Evolutionary conservation across 805 yeast genomes (phyloP).

Genomic region (Saturnispora dispora): DNA sequence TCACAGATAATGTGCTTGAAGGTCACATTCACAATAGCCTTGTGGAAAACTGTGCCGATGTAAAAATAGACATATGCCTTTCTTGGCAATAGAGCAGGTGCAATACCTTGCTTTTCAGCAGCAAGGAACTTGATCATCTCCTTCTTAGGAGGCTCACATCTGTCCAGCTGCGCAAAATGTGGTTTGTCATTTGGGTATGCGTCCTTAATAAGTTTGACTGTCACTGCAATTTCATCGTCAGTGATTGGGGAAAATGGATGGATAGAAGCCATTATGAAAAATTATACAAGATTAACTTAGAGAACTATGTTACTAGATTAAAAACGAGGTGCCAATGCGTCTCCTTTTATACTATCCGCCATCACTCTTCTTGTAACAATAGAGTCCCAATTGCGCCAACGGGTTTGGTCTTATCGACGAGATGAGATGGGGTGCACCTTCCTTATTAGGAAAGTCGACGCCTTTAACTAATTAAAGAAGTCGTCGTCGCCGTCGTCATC

Average conservation of each 20-base stretch:
- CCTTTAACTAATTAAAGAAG: slow-evolving; percentile 21
- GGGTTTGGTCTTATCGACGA: background rate
- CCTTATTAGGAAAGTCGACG: slow-evolving; percentile 8
- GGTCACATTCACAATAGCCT: slow-evolving; percentile 62
- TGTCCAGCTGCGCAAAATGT: slow-evolving; percentile 59
- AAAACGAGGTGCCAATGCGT: background rate
- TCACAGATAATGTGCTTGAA: slow-evolving; percentile 53
- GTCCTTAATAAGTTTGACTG: slow-evolving; percentile 54
- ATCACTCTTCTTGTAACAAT: background rate
- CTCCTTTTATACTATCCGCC: background rate
- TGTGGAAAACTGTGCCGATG: slow-evolving; percentile 45
- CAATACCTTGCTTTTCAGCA: slow-evolving; percentile 49
- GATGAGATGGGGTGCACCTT: background rate
- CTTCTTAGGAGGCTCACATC: slow-evolving; percentile 71
- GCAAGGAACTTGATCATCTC: slow-evolving; percentile 59
- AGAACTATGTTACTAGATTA: background rate
- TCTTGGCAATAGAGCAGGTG: slow-evolving; percentile 56
- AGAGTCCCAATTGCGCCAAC: background rate
- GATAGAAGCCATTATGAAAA: slow-evolving; percentile 8
- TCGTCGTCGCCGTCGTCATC: slow-evolving; percentile 27
- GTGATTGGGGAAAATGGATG: slow-evolving; percentile 32
- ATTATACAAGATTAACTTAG: background rate
- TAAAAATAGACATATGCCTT: slow-evolving; percentile 62
- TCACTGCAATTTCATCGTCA: slow-evolving; percentile 48
- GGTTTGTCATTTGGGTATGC: slow-evolving; percentile 44